Evolutionary conservation across 2,329 filamentous ascomycete species (phyloP).

Genomic region (Ceratocystis lukuohia): DNA sequence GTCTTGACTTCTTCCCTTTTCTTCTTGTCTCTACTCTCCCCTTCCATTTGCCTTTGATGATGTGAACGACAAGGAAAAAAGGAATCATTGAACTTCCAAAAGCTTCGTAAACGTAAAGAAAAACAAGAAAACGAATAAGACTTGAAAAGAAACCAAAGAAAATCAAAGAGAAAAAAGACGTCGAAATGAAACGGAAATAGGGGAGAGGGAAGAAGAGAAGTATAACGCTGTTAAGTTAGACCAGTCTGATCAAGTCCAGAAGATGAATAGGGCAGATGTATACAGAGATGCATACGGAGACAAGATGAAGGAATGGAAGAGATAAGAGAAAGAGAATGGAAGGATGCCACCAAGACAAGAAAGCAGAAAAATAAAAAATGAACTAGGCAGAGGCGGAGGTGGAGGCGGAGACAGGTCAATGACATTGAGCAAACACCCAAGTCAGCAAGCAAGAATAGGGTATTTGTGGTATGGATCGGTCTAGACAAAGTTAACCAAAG

Average conservation of each 20-base stretch:
- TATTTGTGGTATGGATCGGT: too few relatives aligned
- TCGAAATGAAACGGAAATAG: background rate
- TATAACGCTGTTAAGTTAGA: slow-evolving; percentile 7
- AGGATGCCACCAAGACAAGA: background rate
- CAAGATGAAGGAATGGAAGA: background rate
- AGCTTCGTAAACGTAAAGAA: slow-evolving; percentile 6
- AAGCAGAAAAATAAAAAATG: background rate
- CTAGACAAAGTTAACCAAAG: too few relatives aligned
- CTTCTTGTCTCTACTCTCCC: background rate
- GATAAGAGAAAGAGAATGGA: background rate
- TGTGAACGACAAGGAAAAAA: background rate
- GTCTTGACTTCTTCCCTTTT: background rate
- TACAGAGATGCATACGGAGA: background rate
- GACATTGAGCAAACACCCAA: background rate
- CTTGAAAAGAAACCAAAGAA: slow-evolving; percentile 3
- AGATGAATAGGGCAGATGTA: background rate
- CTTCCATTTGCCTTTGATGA: background rate
- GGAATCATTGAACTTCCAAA: slow-evolving; percentile 2
- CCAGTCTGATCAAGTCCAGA: background rate
- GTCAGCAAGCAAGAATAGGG: too few relatives aligned
- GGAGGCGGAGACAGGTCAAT: background rate
- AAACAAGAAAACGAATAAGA: background rate
- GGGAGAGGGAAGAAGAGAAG: slow-evolving; percentile 8
- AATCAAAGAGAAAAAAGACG: background rate
- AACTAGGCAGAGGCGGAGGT: too few relatives aligned